Base-by-base conservation (phyloP, 192 early-diverging fungal species). In the Linnemannia zychae region DNA sequence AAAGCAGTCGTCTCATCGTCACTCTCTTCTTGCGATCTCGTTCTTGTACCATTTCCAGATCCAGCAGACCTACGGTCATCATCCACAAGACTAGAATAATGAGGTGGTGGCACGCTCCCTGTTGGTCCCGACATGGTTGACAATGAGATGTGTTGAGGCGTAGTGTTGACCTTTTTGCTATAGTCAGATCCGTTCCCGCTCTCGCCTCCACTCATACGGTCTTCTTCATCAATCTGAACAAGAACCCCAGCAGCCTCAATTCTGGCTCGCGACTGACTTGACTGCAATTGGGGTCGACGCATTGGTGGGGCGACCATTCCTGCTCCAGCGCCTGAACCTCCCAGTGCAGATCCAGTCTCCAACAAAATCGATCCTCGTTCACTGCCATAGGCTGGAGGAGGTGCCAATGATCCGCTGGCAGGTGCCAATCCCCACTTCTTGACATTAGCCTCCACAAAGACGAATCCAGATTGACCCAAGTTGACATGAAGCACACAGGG, bases 371-470 rank as follows among this genome's bases (percentile, higher is more conserved):
- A 93, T 49, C 91, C 95, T 71, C 92, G 82, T 82, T 95, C 91
- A 49, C 89, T 91, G 18, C 95, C 95, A 83, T 96, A 96, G 1
- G 94, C 90, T 17, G 95, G 95, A 33, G 95, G 95, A 37, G 95
- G 95, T 22, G 89, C 88, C 17, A 93, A 74, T 6, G 94, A 90
- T 48, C 95, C 95, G 79, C 92, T 91, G 11, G 92, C 83, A 15
- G 95, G 94, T 1, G 94, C 95, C 33, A 96, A 86, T 0, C 95
- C 95, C 95, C 95, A 96, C 71, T 94, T 93, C 89, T 95, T 95
- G 48, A 96, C 94, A 76, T 96, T 95, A 52, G 95, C 95, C 76
- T 96, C 95, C 7, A 96, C 90, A 88, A 96, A 96, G 11, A 96
- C 95, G 85, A 95, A 96, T 16, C 95, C 95, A 46, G 91, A 90